Base-by-base conservation (phyloP, 73 alveolate genomes). In the Paramecium sexaurelia region DNA sequence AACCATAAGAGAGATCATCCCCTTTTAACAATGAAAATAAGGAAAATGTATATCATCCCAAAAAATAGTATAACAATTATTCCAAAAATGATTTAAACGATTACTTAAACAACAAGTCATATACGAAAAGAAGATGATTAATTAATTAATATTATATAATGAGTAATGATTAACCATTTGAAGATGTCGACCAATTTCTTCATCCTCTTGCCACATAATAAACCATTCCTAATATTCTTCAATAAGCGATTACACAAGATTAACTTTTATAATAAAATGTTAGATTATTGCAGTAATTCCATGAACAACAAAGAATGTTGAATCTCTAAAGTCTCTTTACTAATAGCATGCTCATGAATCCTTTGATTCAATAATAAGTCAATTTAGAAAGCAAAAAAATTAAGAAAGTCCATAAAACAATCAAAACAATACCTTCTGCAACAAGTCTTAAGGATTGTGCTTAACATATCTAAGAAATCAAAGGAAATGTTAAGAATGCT, bases 401-500 rank as follows among this genome's bases (percentile, higher is more conserved):
- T 10, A 61, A 61, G 43, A 61, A 61, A 61, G 9, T 15, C 19
- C 20, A 61, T 29, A 29, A 26, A 24, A 61, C 83, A 9, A 29
- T 61, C 2, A 61, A 61, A 61, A 61, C 83, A 7, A 61, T 61
- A 26, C 47, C 51, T 3, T 61, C 83, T 6, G 26, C 83, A 29
- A 32, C 43, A 29, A 61, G 83, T 61, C 83, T 61, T 61, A 61
- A 32, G 43, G 83, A 61, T 29, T 61, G 43, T 13, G 87, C 87
- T 39, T 36, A 36, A 73, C 87, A 61, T 1, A 73, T 86, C 33
- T 66, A 71, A 5, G 85, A 86, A 37, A 86, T 86, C 40, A 86
- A 86, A 61, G 93, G 93, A 39, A 86, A 86, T 61, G 93, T 86
- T 24, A 86, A 86, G 36, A 86, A 86, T 39, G 93, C 93, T 19